Base-by-base conservation (phyloP, 148 eudicot species). In the Vaccinium vitisidaea region DNA sequence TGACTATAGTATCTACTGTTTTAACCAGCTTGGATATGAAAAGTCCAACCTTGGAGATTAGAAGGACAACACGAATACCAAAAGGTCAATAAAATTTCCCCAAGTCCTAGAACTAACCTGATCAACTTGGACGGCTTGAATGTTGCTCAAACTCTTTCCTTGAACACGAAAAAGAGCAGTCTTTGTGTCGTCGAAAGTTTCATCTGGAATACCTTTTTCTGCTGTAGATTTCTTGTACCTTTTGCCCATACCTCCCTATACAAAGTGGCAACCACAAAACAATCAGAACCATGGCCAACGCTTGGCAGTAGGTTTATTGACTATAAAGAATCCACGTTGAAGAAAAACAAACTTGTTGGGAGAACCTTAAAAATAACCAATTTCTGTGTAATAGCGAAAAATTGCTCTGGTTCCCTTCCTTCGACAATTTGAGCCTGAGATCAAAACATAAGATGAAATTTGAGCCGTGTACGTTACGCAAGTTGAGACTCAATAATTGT, bases 61-160 rank as follows among this genome's bases (percentile, higher is more conserved):
- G 25, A 27, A 81, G 83, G 76, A 71, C 14, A 39, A 83, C 7
- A 11, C 23, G 23, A 10, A 25, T 21, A 39, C 48, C 48, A 61
- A 0, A 80, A 80, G 83, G 12, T 61, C 71, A 43, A 52, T 18
- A 30, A 25, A 43, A 3, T 43, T 43, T 43, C 46, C 46, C 6
- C 46, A 43, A 43, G 46, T 43, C 46, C 6, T 67, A 63, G 30
- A 36, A 75, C 84, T 80, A 79, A 88, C 93, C 75, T 55, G 84
- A 71, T 88, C 79, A 74, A 91, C 90, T 89, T 91, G 91, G 55
- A 89, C 75, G 79, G 93, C 93, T 85, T 91, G 93, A 90, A 85
- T 86, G 84, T 91, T 88, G 23, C 83, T 85, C n/a, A 80, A 76
- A 76, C 82, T 55, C 43, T 86, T 85, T 81, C 91, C 91, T 80